Evolutionary conservation across 2,329 filamentous ascomycete species (phyloP).

Genomic region (Xylariaceae sp.): DNA sequence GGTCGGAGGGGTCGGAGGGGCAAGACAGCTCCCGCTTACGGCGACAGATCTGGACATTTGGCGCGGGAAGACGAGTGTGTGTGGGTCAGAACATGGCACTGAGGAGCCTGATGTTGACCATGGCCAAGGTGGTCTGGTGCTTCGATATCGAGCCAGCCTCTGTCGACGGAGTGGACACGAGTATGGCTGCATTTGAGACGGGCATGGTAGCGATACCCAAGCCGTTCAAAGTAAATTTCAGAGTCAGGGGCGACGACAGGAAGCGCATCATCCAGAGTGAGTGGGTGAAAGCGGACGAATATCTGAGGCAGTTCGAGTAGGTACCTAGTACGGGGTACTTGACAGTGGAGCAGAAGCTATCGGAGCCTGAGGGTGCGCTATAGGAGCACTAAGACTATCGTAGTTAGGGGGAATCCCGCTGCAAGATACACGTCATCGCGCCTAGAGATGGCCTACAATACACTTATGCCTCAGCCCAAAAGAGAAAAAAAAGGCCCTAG

Average conservation of each 20-base stretch:
- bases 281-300: constrained; percentile 15
- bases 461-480: neutral
- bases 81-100: constrained; percentile 45
- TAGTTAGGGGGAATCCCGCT: too few relatives aligned
- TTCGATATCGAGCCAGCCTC: constrained; percentile 32
- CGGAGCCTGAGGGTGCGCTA: too few relatives aligned
- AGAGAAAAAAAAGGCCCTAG: neutral
- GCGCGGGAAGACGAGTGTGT: constrained; percentile 43
- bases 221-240: constrained; percentile 18
- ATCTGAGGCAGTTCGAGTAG: constrained; percentile 14
- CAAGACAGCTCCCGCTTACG: constrained; percentile 7
- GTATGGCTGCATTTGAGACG: constrained; percentile 24
- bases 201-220: constrained; percentile 17
- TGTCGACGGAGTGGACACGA: constrained; percentile 19
- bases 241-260: constrained; percentile 17
- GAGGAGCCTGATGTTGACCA: constrained; percentile 35
- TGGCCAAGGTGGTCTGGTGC: constrained; percentile 44
- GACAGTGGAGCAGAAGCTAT: too few relatives aligned
- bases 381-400: too few relatives aligned
- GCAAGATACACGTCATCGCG: too few relatives aligned
- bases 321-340: neutral
- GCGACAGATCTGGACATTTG: constrained; percentile 38
- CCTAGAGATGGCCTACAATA: too few relatives aligned
- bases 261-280: constrained; percentile 13
- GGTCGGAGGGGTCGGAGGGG: neutral